These are phyloP conservation scores for Prunus davidiana DNA, from an alignment of 306 rosid genomes.

Conservation along the genomic window DNA sequence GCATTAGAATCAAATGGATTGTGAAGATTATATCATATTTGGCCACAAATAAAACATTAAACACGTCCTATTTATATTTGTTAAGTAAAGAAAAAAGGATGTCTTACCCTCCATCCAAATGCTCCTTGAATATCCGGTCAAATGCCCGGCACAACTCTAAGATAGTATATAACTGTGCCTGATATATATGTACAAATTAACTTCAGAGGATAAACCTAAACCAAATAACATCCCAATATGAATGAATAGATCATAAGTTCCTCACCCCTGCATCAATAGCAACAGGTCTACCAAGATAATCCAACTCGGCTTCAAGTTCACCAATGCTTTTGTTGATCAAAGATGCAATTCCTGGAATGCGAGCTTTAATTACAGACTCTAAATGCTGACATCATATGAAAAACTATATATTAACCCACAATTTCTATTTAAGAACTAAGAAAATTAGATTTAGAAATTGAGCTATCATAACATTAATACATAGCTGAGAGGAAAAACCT, in stretches of 20 bases:
- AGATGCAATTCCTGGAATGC: slow-evolving; percentile 43
- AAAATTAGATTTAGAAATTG: not conserved
- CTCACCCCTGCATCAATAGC: slow-evolving; percentile 46
- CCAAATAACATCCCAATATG: not conserved
- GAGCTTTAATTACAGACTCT: slow-evolving; percentile 44
- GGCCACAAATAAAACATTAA: not conserved
- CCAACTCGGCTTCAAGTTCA: slow-evolving; percentile 43
- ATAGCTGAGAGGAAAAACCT: slow-evolving; percentile 27
- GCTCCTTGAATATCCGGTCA: slow-evolving; percentile 49
- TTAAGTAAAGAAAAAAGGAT: not conserved
- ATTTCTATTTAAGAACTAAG: not conserved
- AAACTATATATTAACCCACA: not conserved
- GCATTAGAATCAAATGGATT: not conserved
- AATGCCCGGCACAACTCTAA: slow-evolving; percentile 50
- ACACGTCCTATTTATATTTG: not conserved
- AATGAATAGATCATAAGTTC: not conserved
- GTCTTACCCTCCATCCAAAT: slow-evolving; percentile 49
- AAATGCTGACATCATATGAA: slow-evolving; percentile 43
- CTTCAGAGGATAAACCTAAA: not conserved
- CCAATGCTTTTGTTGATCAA: slow-evolving; percentile 37
- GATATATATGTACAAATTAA: slow-evolving; percentile 6
- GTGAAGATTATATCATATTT: not conserved
- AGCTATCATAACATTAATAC: not conserved
- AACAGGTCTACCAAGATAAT: slow-evolving; percentile 48
- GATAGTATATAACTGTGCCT: slow-evolving; percentile 50